A percentile compares a stretch with the other conserved stretches of the same genome.
Conservation (phyloP, 129 eudicot species). For the Escallonia rubra region DNA sequence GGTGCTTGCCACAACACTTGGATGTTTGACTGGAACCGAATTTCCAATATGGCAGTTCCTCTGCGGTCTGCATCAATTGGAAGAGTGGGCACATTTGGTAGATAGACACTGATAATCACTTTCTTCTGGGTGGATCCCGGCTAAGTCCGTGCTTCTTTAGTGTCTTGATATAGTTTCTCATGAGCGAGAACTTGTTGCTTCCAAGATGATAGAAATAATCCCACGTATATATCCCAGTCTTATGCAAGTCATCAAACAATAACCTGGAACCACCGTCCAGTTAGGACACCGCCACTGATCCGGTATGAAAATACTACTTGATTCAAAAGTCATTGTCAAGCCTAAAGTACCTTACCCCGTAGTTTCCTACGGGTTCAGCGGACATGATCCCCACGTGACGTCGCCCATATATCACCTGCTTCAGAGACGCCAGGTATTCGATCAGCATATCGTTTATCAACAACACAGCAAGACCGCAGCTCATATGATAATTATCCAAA, state of each 20-base stretch:
- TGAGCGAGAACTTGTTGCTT: constrained; percentile 52
- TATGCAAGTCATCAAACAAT: constrained; percentile 60
- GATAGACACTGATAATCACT: background rate
- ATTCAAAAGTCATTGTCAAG: background rate
- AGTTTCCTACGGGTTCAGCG: constrained; percentile 66
- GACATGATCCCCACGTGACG: constrained; percentile 66
- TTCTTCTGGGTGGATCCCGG: constrained; percentile 43
- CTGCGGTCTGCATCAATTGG: no score
- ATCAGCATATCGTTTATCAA: background rate
- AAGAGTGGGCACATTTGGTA: no score
- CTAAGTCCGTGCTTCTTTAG: constrained; percentile 54
- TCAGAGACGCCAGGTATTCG: constrained; percentile 1
- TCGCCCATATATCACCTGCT: constrained; percentile 55
- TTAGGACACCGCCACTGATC: background rate
- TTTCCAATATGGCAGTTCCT: no score
- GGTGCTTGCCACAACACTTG: no score
- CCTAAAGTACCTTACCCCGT: constrained; percentile 52
- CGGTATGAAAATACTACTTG: background rate
- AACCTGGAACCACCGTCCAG: constrained; percentile 28
- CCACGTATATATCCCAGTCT: constrained; percentile 66
- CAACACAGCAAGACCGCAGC: no score
- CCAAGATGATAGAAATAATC: constrained; percentile 56
- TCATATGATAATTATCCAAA: no score
- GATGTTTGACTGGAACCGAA: no score
- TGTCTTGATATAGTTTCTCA: constrained; percentile 48